These are phyloP conservation scores for Reutealis trisperma DNA, from an alignment of 345 rosid species.

Conservation along the genomic window DNA sequence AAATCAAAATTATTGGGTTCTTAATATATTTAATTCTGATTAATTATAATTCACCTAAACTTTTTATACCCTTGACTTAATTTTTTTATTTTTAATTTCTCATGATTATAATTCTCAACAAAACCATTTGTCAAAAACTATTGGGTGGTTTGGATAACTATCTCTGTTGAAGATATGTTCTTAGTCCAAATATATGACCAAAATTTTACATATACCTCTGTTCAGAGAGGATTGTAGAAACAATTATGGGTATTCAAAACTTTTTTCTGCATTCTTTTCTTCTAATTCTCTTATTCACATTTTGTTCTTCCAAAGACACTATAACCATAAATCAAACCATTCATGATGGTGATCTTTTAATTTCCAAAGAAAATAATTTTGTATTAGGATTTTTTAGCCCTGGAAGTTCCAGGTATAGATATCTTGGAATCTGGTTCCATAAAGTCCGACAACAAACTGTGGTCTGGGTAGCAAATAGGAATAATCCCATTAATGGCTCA, in stretches of 20 bases:
- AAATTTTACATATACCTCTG: background rate
- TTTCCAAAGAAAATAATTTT: background rate
- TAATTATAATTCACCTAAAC: too few relatives aligned
- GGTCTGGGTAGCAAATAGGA: background rate
- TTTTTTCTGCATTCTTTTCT: background rate
- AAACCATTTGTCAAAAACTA: too few relatives aligned
- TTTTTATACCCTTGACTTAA: too few relatives aligned
- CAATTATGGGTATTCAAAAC: background rate
- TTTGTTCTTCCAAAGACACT: background rate
- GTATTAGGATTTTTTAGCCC: conserved; percentile 18
- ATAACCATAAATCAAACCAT: conserved; percentile 8
- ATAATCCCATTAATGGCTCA: background rate
- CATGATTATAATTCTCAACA: too few relatives aligned
- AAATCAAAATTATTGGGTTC: too few relatives aligned
- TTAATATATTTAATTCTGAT: too few relatives aligned
- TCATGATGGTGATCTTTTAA: background rate
- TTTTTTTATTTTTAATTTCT: too few relatives aligned
- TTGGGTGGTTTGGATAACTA: too few relatives aligned
- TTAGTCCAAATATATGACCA: background rate
- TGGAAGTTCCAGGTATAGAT: background rate
- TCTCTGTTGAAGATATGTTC: too few relatives aligned
- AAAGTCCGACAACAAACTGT: background rate
- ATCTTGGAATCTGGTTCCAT: background rate
- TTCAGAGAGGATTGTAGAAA: too few relatives aligned
- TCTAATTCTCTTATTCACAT: background rate